Percentiles rank a stretch among this genome's conserved stretches.
These are phyloP conservation scores for Exophiala dermatitidis DNA, from an alignment of 2,329 filamentous ascomycete species.

Conservation along the genomic window DNA sequence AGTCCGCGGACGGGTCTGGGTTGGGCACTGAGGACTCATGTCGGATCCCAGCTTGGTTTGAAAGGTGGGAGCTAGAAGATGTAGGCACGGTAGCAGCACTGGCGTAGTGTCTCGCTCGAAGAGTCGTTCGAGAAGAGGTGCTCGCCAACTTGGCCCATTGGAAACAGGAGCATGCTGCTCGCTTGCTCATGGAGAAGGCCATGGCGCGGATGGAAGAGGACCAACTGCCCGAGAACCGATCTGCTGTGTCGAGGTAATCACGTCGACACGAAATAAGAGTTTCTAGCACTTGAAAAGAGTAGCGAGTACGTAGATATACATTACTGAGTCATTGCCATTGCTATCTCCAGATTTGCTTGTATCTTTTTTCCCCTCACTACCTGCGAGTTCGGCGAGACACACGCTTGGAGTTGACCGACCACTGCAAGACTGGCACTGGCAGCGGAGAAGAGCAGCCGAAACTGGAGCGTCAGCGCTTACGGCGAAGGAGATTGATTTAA, in stretches of 20 bases:
- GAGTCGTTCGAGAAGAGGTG: slow-evolving; percentile 12
- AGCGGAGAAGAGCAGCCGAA: neutral
- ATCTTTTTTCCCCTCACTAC: neutral
- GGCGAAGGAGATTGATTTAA: neutral
- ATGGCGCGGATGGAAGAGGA: slow-evolving; percentile 1
- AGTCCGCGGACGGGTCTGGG: slow-evolving; percentile 66
- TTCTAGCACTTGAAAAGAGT: neutral
- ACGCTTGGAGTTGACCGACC: neutral
- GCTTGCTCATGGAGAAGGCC: slow-evolving; percentile 12
- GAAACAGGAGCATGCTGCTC: slow-evolving; percentile 6
- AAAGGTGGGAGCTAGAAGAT: slow-evolving; percentile 19
- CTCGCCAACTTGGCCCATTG: slow-evolving; percentile 8
- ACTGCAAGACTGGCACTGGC: neutral
- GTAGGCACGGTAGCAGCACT: slow-evolving; percentile 24
- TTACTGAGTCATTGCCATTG: neutral
- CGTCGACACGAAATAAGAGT: neutral
- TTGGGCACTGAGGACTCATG: slow-evolving; percentile 52
- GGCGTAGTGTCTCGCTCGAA: slow-evolving; percentile 20
- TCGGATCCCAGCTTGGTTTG: slow-evolving; percentile 30
- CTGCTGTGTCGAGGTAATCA: neutral
- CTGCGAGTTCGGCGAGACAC: neutral
- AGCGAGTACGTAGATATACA: neutral
- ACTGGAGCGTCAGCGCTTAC: neutral
- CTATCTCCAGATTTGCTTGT: neutral
- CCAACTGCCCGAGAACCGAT: neutral